Percentiles rank a stretch among this genome's conserved stretches.
phyloP scores from a whole-genome alignment of 176 grass and related monocot species.

The Lolium multiflorum region DNA sequence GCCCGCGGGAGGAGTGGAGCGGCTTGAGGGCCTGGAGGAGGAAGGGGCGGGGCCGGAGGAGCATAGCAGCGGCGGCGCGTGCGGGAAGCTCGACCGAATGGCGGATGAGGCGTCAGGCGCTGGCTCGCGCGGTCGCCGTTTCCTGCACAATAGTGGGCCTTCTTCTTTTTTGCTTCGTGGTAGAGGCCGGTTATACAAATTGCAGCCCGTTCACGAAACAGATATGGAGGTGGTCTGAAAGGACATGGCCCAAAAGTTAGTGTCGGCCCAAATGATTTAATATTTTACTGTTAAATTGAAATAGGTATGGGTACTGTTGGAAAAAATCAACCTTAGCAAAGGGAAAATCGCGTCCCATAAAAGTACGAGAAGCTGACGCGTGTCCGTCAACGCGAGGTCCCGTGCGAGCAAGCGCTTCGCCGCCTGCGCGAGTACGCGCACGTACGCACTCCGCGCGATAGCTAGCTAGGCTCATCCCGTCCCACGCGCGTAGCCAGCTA shows the following conservation, averaged over 20 bases:
- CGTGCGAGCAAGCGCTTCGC: no score
- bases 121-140: neutral
- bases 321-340: no score
- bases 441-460: no score
- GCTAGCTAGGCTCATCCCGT: no score
- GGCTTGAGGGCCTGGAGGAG: conserved; percentile 41
- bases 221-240: neutral
- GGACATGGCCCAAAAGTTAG: neutral
- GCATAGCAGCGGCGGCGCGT: conserved; percentile 49
- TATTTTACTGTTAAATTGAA: no score
- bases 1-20: conserved; percentile 5
- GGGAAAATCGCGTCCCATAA: no score
- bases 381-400: no score
- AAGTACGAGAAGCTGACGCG: no score
- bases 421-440: no score
- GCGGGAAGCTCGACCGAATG: conserved; percentile 31
- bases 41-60: conserved; percentile 46
- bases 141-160: neutral
- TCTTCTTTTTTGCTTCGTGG: neutral
- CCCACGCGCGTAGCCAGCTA: no score
- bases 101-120: conserved; percentile 30
- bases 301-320: no score
- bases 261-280: neutral
- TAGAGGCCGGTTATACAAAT: neutral
- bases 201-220: neutral